Evolutionary conservation across 2,329 filamentous ascomycete species (phyloP).

Genomic region (Shiraia sp.): DNA sequence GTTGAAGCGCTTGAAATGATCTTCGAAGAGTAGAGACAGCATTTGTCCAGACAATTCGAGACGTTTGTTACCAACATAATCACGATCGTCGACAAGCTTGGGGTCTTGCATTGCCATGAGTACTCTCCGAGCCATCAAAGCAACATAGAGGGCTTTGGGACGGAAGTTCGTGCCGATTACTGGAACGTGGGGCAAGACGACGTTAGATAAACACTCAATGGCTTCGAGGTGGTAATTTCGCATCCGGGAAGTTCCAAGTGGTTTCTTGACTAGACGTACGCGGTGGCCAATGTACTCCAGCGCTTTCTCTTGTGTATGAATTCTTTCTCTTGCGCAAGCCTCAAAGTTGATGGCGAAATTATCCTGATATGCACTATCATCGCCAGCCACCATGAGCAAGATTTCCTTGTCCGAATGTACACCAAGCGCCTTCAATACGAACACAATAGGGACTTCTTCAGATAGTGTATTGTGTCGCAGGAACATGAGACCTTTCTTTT

Average conservation of each 20-base stretch:
- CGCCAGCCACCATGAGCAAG: constrained; percentile 84
- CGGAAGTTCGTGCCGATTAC: constrained; percentile 91
- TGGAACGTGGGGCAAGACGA: constrained; percentile 92
- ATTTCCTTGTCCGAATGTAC: constrained; percentile 96
- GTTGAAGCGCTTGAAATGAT: constrained; percentile 95
- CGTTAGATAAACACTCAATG: constrained; percentile 86
- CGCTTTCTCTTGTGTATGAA: constrained; percentile 93
- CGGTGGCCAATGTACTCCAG: constrained; percentile 87
- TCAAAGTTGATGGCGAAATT: constrained; percentile 96
- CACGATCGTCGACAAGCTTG: constrained; percentile 89
- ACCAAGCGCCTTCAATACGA: constrained; percentile 90
- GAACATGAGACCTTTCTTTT: constrained; percentile 90
- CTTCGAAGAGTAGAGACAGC: constrained; percentile 90
- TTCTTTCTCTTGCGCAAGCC: constrained; percentile 78
- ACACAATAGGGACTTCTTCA: constrained; percentile 93
- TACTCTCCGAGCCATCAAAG: constrained; percentile 95
- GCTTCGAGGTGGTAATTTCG: constrained; percentile 89
- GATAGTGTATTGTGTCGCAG: constrained; percentile 91
- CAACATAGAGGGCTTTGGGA: constrained; percentile 95
- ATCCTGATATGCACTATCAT: constrained; percentile 87
- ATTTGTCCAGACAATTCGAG: constrained; percentile 94
- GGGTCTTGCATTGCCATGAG: constrained; percentile 91
- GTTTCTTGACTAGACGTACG: constrained; percentile 73
- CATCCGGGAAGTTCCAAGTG: constrained; percentile 56
- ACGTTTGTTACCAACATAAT: constrained; percentile 97